These are phyloP conservation scores for Penstemon davidsonii DNA, from an alignment of 257 asterid genomes.

Conservation along the genomic window DNA sequence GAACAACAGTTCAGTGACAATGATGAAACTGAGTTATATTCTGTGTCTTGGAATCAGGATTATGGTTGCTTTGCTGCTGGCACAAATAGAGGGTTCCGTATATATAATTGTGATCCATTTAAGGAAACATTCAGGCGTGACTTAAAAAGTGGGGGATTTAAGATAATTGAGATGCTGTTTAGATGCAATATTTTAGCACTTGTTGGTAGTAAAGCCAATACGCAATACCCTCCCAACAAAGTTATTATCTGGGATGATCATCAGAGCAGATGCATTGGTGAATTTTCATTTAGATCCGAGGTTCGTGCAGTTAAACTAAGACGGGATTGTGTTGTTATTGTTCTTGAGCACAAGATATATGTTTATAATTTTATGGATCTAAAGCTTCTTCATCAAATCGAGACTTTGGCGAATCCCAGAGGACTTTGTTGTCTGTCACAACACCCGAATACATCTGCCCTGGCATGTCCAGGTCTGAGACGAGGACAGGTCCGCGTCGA, in stretches of 20 bases:
- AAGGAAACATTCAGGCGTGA: conserved; percentile 93
- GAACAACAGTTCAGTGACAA: conserved; percentile 49
- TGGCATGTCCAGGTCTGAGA: conserved; percentile 85
- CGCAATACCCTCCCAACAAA: conserved; percentile 86
- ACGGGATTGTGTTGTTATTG: conserved; percentile 78
- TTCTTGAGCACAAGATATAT: conserved; percentile 91
- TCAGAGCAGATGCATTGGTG: conserved; percentile 88
- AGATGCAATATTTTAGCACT: conserved; percentile 90
- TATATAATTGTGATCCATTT: conserved; percentile 80
- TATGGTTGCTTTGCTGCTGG: conserved; percentile 94
- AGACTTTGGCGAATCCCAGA: conserved; percentile 75
- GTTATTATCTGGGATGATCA: conserved; percentile 97
- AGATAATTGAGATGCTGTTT: conserved; percentile 89
- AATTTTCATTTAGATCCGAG: conserved; percentile 89
- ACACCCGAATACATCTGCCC: conserved; percentile 65
- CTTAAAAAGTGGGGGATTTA: conserved; percentile 82
- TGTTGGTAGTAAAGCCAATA: conserved; percentile 71
- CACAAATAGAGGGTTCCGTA: conserved; percentile 79
- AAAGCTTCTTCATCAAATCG: conserved; percentile 92
- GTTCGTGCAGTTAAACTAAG: conserved; percentile 84
- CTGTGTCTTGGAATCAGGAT: conserved; percentile 94
- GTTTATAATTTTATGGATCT: conserved; percentile 81
- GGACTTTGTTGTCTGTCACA: conserved; percentile 95
- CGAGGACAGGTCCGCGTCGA: conserved; percentile 90
- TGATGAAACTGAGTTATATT: conserved; percentile 67